phyloP scores from a whole-genome alignment of 2,329 filamentous ascomycete species.

The Colletotrichum aenigma region DNA sequence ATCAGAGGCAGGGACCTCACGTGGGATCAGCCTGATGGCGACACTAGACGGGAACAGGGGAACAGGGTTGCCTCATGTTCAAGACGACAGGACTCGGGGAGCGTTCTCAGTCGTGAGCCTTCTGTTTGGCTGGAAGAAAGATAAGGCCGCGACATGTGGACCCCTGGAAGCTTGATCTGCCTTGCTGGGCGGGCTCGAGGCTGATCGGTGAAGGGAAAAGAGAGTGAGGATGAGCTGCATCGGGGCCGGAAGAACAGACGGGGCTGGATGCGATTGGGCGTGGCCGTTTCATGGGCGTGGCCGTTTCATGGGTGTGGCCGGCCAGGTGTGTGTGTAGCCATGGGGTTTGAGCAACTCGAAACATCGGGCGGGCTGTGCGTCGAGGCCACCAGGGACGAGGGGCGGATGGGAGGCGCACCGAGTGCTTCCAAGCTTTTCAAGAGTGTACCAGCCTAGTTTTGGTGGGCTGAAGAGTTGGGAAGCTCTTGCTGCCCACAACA shows the following conservation, averaged over 20 bases:
- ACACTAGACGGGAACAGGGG: neutral
- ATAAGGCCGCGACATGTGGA: neutral
- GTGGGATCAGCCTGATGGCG: neutral
- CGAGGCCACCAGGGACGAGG: neutral
- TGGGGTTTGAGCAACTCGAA: neutral
- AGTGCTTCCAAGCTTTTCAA: neutral
- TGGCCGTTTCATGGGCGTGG: neutral
- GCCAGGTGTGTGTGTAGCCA: neutral
- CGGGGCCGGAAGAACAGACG: neutral
- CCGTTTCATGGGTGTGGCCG: neutral
- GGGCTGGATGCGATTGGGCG: constrained; percentile 6
- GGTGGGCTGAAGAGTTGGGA: neutral
- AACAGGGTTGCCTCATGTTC: neutral
- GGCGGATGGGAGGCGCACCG: neutral
- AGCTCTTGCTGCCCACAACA: neutral
- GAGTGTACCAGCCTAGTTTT: neutral
- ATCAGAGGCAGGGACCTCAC: neutral
- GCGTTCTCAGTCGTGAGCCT: neutral
- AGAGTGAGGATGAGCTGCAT: neutral
- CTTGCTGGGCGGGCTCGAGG: neutral
- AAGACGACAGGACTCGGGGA: neutral
- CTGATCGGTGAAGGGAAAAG: neutral
- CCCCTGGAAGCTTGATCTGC: neutral
- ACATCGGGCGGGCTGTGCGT: constrained; percentile 14
- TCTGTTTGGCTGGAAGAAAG: neutral